These are phyloP conservation scores for Hemileccinum impolitum DNA, from an alignment of 768 basidiomycete genomes.

Conservation along the genomic window DNA sequence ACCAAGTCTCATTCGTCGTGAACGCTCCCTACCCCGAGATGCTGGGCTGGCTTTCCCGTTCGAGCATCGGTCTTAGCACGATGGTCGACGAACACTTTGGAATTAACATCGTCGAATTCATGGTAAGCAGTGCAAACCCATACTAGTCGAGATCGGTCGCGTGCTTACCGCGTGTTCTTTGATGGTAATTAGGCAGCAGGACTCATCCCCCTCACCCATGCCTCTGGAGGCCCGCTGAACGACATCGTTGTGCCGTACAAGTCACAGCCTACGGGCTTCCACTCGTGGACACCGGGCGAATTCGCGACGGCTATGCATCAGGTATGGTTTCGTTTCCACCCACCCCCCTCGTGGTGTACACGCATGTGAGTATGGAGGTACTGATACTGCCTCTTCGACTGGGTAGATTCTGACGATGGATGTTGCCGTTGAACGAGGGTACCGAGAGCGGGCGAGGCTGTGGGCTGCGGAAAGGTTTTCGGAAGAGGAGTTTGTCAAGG, in stretches of 20 bases:
- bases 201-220: conserved; percentile 86
- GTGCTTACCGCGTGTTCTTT: conserved; percentile 11
- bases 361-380: not conserved
- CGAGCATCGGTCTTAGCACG: conserved; percentile 87
- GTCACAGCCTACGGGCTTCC: conserved; percentile 76
- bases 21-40: conserved; percentile 79
- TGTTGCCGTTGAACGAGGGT: conserved; percentile 49
- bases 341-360: conserved; percentile 2
- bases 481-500: conserved; percentile 70
- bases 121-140: conserved; percentile 52
- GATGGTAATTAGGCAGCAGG: conserved; percentile 75
- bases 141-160: conserved; percentile 1
- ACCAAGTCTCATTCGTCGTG: conserved; percentile 70
- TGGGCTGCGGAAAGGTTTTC: conserved; percentile 77
- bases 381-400: conserved; percentile 9
- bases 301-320: conserved; percentile 68
- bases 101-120: conserved; percentile 96
- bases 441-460: conserved; percentile 64
- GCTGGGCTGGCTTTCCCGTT: conserved; percentile 63
- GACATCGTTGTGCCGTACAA: conserved; percentile 88
- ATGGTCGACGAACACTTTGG: conserved; percentile 99
- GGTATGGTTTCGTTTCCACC: conserved; percentile 27
- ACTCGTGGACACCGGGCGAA: conserved; percentile 60
- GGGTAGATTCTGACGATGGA: conserved; percentile 48
- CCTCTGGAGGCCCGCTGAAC: conserved; percentile 85